Evolutionary conservation across 2,329 filamentous ascomycete species (phyloP), one percentile per base, ranked within the genome.

Genomic region (Fusarium siculi): DNA sequence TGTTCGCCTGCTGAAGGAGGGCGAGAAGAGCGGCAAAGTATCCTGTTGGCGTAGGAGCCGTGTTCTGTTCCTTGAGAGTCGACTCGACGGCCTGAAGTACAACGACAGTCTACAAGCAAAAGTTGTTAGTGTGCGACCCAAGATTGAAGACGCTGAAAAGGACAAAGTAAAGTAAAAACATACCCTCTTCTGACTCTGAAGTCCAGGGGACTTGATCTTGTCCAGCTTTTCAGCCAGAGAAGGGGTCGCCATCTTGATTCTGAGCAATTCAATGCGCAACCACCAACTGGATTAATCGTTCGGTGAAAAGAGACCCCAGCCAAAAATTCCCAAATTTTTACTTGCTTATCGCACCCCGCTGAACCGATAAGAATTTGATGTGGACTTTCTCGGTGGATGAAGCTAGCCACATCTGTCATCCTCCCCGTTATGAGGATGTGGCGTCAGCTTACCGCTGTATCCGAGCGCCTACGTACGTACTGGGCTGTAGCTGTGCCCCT

Each of bases 21-120:
- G 95, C 94, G 50, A 99, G 88, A 9, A 99, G 90, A n/a, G 96
- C 95, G 21, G 95, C 95, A 80, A 98, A 98, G 84, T 98, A 99
- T 69, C 93, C 94, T 21, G 96, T 98, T 30, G 96, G 89, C 3
- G 94, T 95, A 67, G 92, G 88, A 64, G 94, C 90, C 64, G 93
- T 92, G 79, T 96, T 93, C 82, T 98, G 94, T 78, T 96, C 93
- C 81, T 93, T 92, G 66, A 99, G 90, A 46, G 95, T 98, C 77
- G 97, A 93, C 82, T 99, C 96, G 78, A 99, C 93, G 71, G 96
- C 95, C 75, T 92, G 91, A 73, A 99, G 91, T 70, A 99, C 92
- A 77, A 97, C 91, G 69, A 92, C 93, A 72, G 93, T 96, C 93
- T 96, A 64, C 36, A 63, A 44, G 57, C 42, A 40, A 63, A 46